Percentiles rank a stretch among this genome's conserved stretches.
phyloP scores from a whole-genome alignment of 1,139 yeast species.

The Ashbya aceris region DNA sequence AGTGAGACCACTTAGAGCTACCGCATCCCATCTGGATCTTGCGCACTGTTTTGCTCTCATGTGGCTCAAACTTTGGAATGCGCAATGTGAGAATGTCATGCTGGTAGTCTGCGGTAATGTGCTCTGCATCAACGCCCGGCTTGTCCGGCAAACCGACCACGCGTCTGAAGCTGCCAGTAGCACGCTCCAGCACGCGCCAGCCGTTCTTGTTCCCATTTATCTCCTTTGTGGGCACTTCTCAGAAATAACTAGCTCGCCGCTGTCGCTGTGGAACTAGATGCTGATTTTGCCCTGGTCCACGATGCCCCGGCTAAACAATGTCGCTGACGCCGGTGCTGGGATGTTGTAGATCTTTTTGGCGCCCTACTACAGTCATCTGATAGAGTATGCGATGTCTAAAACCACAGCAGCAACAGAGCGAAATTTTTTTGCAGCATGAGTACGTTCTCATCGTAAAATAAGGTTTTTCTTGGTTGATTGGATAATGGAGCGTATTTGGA shows the following conservation, averaged over 20 bases:
- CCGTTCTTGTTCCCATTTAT: conserved; percentile 11
- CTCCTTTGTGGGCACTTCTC: conserved; percentile 14
- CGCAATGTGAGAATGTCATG: conserved; percentile 34
- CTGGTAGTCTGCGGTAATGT: conserved; percentile 33
- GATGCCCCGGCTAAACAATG: no score
- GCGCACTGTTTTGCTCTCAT: conserved; percentile 24
- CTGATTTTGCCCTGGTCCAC: conserved; percentile 31
- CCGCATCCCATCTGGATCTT: conserved; percentile 31
- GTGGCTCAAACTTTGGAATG: conserved; percentile 32
- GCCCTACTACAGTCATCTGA: no score
- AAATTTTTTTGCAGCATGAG: no score
- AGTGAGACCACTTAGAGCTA: no score
- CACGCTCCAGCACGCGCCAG: conserved; percentile 30
- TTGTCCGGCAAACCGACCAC: conserved; percentile 32
- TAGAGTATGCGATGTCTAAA: no score
- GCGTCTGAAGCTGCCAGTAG: conserved; percentile 35
- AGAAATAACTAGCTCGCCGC: conserved; percentile 18
- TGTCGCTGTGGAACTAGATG: conserved; percentile 34
- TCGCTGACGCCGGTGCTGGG: no score
- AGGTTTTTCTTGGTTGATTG: no score
- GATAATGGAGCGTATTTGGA: no score
- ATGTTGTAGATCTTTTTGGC: no score
- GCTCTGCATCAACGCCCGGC: conserved; percentile 33
- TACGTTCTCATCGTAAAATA: no score
- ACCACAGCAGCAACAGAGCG: no score